Base-by-base conservation (phyloP, 2,329 filamentous ascomycete species). In the Talaromyces islandicus region DNA sequence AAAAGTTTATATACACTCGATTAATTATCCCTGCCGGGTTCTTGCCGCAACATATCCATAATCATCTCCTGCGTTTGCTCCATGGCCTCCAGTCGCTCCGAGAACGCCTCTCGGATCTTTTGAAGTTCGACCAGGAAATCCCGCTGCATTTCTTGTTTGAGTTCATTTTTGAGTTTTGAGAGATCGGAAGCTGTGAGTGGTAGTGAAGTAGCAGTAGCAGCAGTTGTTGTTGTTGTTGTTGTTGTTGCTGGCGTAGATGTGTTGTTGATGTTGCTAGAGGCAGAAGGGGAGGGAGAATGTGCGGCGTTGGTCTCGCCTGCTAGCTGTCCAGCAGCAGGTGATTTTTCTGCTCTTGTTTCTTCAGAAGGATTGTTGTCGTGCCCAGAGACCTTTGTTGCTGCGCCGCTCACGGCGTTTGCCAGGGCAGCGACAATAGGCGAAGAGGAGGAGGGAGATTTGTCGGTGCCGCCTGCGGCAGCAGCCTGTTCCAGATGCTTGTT, bases 21-120 rank as follows among this genome's bases (percentile, higher is more conserved):
- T 11, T 6, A 17, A 2, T 29, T 29, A 30, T 62, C 60, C 11
- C 57, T 30, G 3, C 60, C 60, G 25, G 69, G 69, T 50, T 71
- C 70, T 64, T 75, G 73, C 62, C 71, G 67, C 60, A 77, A 61
- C 72, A 76, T 71, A 25, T 75, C 71, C 50, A 77, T 61, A 58
- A 77, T 77, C 69, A 76, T 70, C 41, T 76, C 70, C 60, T 77
- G 75, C 4, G 73, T 75, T 60, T 70, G 65, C 63, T 77, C 74
- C 53, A 77, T 66, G 19, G 72, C 64, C 58, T 75, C 73, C 27
- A 77, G 51, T 60, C 70, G 73, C 59, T 75, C 70, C 54, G 75
- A 69, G 6, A 76, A 62, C 1, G 65, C 64, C 14, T 67, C 67
- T 0, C 71, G 71, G 35, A 73, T 67, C 48, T 68, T 71, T 43